phyloP scores from a whole-genome alignment of 768 basidiomycete species.

The Rhodosporidiobolus odoratus region DNA sequence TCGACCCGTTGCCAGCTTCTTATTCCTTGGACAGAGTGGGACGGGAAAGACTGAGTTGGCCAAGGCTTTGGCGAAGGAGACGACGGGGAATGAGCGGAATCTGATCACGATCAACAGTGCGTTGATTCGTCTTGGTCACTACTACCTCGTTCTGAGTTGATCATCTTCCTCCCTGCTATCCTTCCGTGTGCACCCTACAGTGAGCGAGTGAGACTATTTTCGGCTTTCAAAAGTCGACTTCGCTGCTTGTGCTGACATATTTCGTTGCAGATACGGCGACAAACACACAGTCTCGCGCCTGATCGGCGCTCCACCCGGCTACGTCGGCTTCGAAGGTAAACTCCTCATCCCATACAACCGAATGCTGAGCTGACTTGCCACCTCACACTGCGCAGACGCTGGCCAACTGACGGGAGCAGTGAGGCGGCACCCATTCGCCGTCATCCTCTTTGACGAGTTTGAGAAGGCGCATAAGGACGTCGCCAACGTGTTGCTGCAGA shows the following conservation, averaged over 20 bases:
- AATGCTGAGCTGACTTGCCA: too few species aligned
- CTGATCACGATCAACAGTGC: slow-evolving; percentile 26
- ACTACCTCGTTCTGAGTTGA: background rate
- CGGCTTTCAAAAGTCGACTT: too few species aligned
- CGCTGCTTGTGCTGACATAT: too few species aligned
- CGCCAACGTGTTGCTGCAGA: slow-evolving; percentile 49
- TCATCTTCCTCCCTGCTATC: slow-evolving; percentile 1
- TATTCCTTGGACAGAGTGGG: slow-evolving; percentile 54
- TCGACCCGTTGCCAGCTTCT: slow-evolving; percentile 81
- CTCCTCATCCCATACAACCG: too few species aligned
- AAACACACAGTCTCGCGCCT: slow-evolving; percentile 83
- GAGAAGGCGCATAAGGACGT: slow-evolving; percentile 51
- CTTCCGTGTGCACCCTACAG: too few species aligned
- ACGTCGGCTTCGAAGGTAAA: slow-evolving; percentile 83
- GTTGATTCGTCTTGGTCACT: background rate
- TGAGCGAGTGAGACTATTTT: too few species aligned
- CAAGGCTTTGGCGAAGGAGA: slow-evolving; percentile 75
- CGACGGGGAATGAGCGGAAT: slow-evolving; percentile 64
- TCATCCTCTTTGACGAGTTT: slow-evolving; percentile 40
- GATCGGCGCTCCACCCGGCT: slow-evolving; percentile 88
- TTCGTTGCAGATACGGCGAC: slow-evolving; percentile 68
- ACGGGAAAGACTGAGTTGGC: slow-evolving; percentile 68
- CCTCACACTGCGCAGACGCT: too few species aligned
- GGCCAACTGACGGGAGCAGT: slow-evolving; percentile 51
- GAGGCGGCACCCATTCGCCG: slow-evolving; percentile 39